A percentile compares a stretch with the other conserved stretches of the same genome.
Evolutionary conservation across 768 basidiomycete species (phyloP).

Genomic region (Coprinopsis cinerea): DNA sequence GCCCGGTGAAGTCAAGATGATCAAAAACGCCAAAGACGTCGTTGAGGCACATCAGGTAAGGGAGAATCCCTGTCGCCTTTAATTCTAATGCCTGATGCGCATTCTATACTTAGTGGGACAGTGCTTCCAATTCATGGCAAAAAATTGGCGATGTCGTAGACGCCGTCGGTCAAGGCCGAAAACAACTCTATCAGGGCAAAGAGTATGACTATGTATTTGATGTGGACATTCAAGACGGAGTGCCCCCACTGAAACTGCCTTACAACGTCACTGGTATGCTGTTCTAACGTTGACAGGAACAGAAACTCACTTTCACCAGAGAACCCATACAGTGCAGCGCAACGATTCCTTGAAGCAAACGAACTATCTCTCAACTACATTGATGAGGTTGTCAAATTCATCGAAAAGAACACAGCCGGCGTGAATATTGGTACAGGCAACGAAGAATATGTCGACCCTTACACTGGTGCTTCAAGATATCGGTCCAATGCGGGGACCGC

Average conservation of each 20-base stretch:
- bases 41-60: slow-evolving; percentile 90
- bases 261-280: slow-evolving; percentile 79
- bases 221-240: slow-evolving; percentile 91
- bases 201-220: slow-evolving; percentile 99
- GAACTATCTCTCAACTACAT: slow-evolving; percentile 79
- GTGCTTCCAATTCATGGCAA: slow-evolving; percentile 63
- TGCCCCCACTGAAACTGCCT: slow-evolving; percentile 88
- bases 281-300: neutral
- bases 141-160: slow-evolving; percentile 96
- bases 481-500: slow-evolving; percentile 32
- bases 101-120: slow-evolving; percentile 68
- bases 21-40: slow-evolving; percentile 67
- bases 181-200: slow-evolving; percentile 86
- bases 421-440: slow-evolving; percentile 59
- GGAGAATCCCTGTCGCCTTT: neutral
- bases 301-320: slow-evolving; percentile 40
- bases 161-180: slow-evolving; percentile 84
- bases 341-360: slow-evolving; percentile 78
- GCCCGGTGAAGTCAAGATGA: slow-evolving; percentile 90
- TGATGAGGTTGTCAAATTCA: slow-evolving; percentile 89
- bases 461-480: slow-evolving; percentile 80
- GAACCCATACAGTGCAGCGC: slow-evolving; percentile 86
- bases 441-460: slow-evolving; percentile 78
- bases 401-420: slow-evolving; percentile 84
- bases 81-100: slow-evolving; percentile 1